phyloP scores from a whole-genome alignment of 2,329 filamentous ascomycete species.

The Paraphaeosphaeria sporulosa region DNA sequence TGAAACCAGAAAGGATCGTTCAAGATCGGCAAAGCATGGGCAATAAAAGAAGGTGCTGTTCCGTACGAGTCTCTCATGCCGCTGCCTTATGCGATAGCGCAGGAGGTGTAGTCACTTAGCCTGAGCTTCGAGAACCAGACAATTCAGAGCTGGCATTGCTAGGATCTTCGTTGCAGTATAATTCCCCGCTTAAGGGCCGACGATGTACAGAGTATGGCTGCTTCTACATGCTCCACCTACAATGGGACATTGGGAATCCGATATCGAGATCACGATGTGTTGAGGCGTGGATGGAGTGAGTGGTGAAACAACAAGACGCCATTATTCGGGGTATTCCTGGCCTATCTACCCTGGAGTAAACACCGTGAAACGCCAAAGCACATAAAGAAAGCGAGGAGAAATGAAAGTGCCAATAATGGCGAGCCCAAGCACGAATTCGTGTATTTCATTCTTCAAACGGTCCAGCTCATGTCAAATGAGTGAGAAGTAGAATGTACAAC shows the following conservation, averaged over 20 bases:
- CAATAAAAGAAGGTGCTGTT: neutral
- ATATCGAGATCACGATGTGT: neutral
- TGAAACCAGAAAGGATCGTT: neutral
- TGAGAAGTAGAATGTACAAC: constrained; percentile 15
- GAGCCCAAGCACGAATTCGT: constrained; percentile 6
- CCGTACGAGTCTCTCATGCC: neutral
- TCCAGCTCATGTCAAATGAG: constrained; percentile 17
- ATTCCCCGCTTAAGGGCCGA: neutral
- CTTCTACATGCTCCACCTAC: neutral
- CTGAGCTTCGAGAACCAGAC: neutral
- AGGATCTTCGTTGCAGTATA: neutral
- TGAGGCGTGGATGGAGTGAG: neutral
- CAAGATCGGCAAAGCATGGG: neutral
- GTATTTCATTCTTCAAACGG: neutral
- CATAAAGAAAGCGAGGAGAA: constrained; percentile 3
- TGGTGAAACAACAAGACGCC: constrained; percentile 5
- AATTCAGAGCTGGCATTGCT: neutral
- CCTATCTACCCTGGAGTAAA: constrained; percentile 13
- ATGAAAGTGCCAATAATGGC: neutral
- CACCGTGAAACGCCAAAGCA: constrained; percentile 3
- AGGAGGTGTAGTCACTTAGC: neutral
- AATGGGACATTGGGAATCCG: neutral
- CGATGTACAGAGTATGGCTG: neutral
- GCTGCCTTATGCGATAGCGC: neutral
- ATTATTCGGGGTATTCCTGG: constrained; percentile 24